Conservation (phyloP, 345 rosid genomes). For the Bruguiera sexangula region DNA sequence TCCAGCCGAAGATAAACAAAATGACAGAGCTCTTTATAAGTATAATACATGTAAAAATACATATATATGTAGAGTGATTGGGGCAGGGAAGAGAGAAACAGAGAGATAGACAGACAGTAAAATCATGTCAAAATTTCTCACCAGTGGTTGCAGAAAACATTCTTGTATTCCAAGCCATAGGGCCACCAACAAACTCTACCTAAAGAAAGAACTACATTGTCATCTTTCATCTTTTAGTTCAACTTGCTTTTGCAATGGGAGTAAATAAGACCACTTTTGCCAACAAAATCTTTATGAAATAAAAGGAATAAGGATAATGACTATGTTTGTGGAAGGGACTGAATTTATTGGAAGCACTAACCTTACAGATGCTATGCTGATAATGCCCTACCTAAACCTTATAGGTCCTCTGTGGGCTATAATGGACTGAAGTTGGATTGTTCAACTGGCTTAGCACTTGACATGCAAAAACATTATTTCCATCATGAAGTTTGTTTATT, state of each 20-base stretch:
- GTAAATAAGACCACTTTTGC: neutral
- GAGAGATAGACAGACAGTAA: neutral
- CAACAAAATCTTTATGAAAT: neutral
- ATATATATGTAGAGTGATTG: no score
- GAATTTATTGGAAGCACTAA: no score
- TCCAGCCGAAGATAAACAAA: constrained; percentile 14
- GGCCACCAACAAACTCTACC: constrained; percentile 98
- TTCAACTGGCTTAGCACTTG: no score
- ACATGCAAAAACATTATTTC: no score
- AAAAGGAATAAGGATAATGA: neutral
- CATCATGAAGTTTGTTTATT: no score
- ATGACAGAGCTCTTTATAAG: neutral
- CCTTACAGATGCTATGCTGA: no score
- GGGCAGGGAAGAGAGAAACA: neutral
- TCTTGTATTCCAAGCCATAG: constrained; percentile 95
- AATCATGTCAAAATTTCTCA: constrained; percentile 19
- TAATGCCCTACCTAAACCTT: no score
- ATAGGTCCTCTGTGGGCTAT: no score
- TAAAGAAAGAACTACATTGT: constrained; percentile 20
- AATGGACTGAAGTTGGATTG: no score
- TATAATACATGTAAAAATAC: no score
- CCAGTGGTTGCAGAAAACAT: constrained; percentile 85
- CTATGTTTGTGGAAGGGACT: no score
- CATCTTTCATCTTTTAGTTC: constrained; percentile 4
- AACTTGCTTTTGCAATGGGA: neutral